Percentiles rank a stretch among this genome's conserved stretches.
Conservation (phyloP, 352 stramenopile genomes). For the Pythium monospermum region DNA sequence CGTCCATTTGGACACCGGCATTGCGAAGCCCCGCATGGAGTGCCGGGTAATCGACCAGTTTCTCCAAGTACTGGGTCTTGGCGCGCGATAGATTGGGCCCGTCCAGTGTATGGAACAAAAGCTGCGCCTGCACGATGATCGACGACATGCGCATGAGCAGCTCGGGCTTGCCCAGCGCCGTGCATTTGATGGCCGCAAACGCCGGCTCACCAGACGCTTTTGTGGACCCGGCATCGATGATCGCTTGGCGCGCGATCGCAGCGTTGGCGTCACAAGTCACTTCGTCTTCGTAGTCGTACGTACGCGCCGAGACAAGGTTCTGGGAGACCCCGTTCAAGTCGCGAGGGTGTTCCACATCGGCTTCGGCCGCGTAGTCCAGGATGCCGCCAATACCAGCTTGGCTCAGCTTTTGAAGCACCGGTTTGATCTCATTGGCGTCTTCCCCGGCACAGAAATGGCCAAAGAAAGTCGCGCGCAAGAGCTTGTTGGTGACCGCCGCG, state of each 20-base stretch:
- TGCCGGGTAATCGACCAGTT: slow-evolving; percentile 76
- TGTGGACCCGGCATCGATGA: slow-evolving; percentile 59
- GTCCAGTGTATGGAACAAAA: slow-evolving; percentile 92
- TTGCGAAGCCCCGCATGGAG: slow-evolving; percentile 67
- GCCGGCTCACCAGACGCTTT: slow-evolving; percentile 51
- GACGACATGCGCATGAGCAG: slow-evolving; percentile 93
- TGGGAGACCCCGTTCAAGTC: slow-evolving; percentile 75
- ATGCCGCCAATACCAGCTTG: slow-evolving; percentile 91
- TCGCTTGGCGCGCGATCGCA: slow-evolving; percentile 76
- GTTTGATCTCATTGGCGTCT: slow-evolving; percentile 79
- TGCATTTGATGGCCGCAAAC: slow-evolving; percentile 97
- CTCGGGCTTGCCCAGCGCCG: slow-evolving; percentile 94
- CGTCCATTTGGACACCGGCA: slow-evolving; percentile 53
- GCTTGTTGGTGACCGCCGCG: slow-evolving; percentile 75
- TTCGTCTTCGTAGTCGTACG: slow-evolving; percentile 96
- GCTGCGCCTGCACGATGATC: slow-evolving; percentile 89
- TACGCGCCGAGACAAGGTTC: slow-evolving; percentile 83
- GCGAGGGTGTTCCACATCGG: slow-evolving; percentile 79
- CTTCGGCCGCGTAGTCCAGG: slow-evolving; percentile 96
- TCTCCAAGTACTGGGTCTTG: slow-evolving; percentile 76
- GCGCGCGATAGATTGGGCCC: slow-evolving; percentile 70
- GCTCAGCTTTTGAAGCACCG: slow-evolving; percentile 71
- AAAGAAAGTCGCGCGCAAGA: slow-evolving; percentile 95
- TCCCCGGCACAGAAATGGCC: slow-evolving; percentile 96
- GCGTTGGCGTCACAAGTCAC: slow-evolving; percentile 90